A percentile compares a stretch with the other conserved stretches of the same genome.
Conservation (phyloP, 2,329 filamentous ascomycete species). For the Setomelanomma holmii region DNA sequence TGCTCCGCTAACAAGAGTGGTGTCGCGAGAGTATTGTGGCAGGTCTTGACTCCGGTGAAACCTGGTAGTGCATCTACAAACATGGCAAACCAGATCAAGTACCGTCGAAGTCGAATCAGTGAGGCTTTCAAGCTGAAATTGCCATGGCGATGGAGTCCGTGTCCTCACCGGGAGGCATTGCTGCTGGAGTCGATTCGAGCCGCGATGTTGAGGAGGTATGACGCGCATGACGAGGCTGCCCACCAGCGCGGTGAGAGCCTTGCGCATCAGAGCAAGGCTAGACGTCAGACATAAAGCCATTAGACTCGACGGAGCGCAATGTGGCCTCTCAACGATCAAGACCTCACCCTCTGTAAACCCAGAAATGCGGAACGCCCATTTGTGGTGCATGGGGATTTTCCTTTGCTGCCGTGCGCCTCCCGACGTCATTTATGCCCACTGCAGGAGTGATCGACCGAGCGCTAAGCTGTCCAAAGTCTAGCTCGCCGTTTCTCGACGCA, state of each 20-base stretch:
- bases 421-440: conserved; percentile 23
- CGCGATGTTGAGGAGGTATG: background rate
- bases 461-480: background rate
- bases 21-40: conserved; percentile 1
- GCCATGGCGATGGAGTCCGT: background rate
- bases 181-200: background rate
- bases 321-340: background rate
- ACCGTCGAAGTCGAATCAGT: background rate
- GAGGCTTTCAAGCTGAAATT: background rate
- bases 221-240: conserved; percentile 4
- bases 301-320: background rate
- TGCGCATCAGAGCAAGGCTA: background rate
- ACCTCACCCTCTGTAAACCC: conserved; percentile 5
- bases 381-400: conserved; percentile 5
- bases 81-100: conserved; percentile 2
- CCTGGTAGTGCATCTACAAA: background rate
- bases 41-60: background rate
- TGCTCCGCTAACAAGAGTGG: conserved; percentile 4
- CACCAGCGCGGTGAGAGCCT: background rate
- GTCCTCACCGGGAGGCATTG: background rate
- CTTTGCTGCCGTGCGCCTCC: conserved; percentile 15
- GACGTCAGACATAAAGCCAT: conserved; percentile 9
- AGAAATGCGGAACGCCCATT: conserved; percentile 16
- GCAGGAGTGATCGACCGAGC: conserved; percentile 8
- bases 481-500: conserved; percentile 17